Percentiles rank a stretch among this genome's conserved stretches.
Conservation (phyloP, 495 filamentous ascomycete species). For the Thermochaetoides thermophila region DNA sequence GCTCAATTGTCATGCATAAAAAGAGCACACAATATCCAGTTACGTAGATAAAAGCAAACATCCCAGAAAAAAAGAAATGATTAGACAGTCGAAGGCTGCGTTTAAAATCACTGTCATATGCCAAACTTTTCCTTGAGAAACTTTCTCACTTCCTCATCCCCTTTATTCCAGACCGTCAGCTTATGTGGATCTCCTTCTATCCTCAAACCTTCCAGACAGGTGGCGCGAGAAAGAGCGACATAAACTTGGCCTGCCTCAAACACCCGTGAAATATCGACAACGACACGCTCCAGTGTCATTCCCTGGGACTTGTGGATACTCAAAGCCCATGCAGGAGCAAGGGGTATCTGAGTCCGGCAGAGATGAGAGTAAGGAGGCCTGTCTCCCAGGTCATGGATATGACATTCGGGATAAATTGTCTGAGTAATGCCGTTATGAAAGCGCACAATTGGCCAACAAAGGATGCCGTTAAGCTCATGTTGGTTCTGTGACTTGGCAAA, state of each 20-base stretch:
- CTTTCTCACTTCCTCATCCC: slow-evolving; percentile 9
- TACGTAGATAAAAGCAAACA: no score
- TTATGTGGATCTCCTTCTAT: slow-evolving; percentile 20
- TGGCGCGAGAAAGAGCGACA: slow-evolving; percentile 67
- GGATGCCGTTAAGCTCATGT: slow-evolving; percentile 1
- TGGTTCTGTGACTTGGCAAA: slow-evolving; percentile 15
- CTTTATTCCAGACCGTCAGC: slow-evolving; percentile 8
- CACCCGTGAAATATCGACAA: slow-evolving; percentile 68
- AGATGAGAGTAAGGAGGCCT: slow-evolving; percentile 40
- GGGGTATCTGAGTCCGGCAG: slow-evolving; percentile 65
- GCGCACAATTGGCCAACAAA: slow-evolving; percentile 59
- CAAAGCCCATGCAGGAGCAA: slow-evolving; percentile 87
- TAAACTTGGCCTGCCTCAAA: slow-evolving; percentile 88
- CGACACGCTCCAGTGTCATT: slow-evolving; percentile 80
- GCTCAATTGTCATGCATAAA: no score
- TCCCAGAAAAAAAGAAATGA: no score
- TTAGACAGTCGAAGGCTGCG: no score
- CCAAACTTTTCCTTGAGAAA: slow-evolving; percentile 13
- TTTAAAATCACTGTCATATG: no score
- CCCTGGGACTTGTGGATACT: slow-evolving; percentile 93
- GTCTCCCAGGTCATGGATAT: slow-evolving; percentile 31
- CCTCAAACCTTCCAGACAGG: slow-evolving; percentile 55
- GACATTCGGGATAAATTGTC: slow-evolving; percentile 34
- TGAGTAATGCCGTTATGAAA: slow-evolving; percentile 36
- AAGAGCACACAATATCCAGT: no score